Conservation (phyloP, 2,329 filamentous ascomycete genomes). For the Simplicillium sp. region DNA sequence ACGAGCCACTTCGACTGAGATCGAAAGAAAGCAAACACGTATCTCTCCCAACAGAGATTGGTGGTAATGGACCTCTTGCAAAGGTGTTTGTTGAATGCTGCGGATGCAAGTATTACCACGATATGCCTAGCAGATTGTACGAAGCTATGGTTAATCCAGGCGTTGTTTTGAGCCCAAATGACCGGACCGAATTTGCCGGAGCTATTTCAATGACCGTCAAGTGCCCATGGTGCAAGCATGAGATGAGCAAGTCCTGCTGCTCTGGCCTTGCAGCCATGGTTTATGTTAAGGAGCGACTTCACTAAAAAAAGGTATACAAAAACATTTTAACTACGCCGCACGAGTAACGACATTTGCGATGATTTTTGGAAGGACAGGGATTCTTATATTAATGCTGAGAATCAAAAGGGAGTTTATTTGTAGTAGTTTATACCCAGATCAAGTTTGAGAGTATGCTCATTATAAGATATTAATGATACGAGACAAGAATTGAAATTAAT, state of each 20-base stretch:
- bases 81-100: constrained; percentile 61
- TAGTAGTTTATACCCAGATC: no score
- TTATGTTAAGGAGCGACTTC: constrained; percentile 54
- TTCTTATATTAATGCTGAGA: no score
- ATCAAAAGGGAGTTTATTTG: no score
- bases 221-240: constrained; percentile 65
- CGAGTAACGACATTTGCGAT: no score
- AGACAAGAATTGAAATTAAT: no score
- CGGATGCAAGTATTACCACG: constrained; percentile 53
- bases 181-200: constrained; percentile 41
- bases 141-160: constrained; percentile 54
- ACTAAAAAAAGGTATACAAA: constrained; percentile 19
- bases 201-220: constrained; percentile 52
- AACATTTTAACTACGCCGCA: neutral
- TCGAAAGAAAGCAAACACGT: constrained; percentile 11
- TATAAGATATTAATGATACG: no score
- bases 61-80: constrained; percentile 32
- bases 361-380: no score
- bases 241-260: constrained; percentile 61
- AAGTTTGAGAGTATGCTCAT: no score
- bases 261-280: constrained; percentile 59
- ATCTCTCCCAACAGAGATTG: constrained; percentile 2
- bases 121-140: constrained; percentile 55
- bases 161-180: constrained; percentile 38
- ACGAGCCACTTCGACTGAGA: constrained; percentile 3